Percentiles rank a stretch among this genome's conserved stretches.
These are phyloP conservation scores for Didymella sp. DNA, from an alignment of 2,329 filamentous ascomycete species.

Conservation along the genomic window DNA sequence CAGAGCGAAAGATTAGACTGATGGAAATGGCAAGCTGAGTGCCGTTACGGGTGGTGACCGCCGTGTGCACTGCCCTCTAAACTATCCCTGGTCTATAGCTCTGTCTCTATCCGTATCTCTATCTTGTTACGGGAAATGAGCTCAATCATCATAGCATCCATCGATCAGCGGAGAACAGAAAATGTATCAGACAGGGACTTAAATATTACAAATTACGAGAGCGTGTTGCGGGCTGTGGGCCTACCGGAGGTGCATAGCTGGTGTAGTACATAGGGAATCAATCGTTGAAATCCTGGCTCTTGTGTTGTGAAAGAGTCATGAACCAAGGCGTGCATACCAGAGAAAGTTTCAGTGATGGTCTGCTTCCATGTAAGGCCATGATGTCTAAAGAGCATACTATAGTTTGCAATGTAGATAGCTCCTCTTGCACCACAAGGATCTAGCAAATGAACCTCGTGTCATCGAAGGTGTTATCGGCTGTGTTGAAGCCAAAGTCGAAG, in stretches of 20 bases:
- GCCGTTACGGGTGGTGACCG: neutral
- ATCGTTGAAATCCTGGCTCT: neutral
- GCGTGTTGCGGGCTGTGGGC: neutral
- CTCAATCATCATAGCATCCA: neutral
- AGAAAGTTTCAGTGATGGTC: neutral
- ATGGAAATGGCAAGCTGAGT: neutral
- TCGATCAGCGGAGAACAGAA: neutral
- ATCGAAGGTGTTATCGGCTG: constrained; percentile 1
- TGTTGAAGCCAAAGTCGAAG: neutral
- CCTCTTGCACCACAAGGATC: neutral
- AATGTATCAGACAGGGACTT: neutral
- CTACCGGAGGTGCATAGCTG: neutral
- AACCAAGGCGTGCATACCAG: neutral
- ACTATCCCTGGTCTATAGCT: neutral
- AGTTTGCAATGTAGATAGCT: neutral
- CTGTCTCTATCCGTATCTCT: neutral
- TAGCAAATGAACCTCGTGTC: neutral
- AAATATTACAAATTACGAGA: constrained; percentile 6
- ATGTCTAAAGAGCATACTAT: neutral
- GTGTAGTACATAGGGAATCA: neutral
- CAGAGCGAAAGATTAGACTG: neutral
- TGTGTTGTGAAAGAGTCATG: neutral
- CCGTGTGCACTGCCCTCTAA: neutral
- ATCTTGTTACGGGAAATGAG: neutral
- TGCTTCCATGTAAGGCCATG: neutral